phyloP scores from a whole-genome alignment of 345 rosid genomes.

The Clarkia xantiana region DNA sequence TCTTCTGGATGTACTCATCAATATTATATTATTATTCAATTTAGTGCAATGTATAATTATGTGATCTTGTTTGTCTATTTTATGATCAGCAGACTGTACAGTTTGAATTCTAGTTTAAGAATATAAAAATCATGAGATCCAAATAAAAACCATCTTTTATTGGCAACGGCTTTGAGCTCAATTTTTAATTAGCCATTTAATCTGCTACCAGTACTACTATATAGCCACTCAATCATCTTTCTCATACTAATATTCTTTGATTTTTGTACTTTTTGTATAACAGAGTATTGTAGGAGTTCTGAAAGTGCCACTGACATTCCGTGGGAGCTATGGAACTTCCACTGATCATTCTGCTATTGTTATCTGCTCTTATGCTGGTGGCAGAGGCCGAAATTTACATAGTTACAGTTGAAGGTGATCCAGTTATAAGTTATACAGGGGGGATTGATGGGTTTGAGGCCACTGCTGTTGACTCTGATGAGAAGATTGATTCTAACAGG shows the following conservation, averaged over 20 bases:
- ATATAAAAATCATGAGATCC: too few relatives aligned
- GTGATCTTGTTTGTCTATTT: too few relatives aligned
- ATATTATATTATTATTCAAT: too few relatives aligned
- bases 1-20: too few relatives aligned
- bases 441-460: slow-evolving; percentile 85
- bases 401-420: slow-evolving; percentile 83
- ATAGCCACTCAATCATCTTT: too few relatives aligned
- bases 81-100: too few relatives aligned
- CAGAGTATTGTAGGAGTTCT: slow-evolving; percentile 22
- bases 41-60: too few relatives aligned
- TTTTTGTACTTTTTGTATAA: slow-evolving; percentile 14
- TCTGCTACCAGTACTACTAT: too few relatives aligned
- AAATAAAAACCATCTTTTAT: too few relatives aligned
- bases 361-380: slow-evolving; percentile 18
- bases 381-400: slow-evolving; percentile 65
- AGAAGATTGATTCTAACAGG: slow-evolving; percentile 74
- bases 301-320: slow-evolving; percentile 5
- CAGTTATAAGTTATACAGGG: slow-evolving; percentile 72
- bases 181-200: too few relatives aligned
- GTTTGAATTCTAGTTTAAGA: too few relatives aligned
- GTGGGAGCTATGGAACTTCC: slow-evolving; percentile 18
- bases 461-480: slow-evolving; percentile 76
- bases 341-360: slow-evolving; percentile 16
- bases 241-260: not conserved
- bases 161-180: too few relatives aligned